Evolutionary conservation across 345 rosid genomes (phyloP).

Genomic region (Corchorus olitorius): DNA sequence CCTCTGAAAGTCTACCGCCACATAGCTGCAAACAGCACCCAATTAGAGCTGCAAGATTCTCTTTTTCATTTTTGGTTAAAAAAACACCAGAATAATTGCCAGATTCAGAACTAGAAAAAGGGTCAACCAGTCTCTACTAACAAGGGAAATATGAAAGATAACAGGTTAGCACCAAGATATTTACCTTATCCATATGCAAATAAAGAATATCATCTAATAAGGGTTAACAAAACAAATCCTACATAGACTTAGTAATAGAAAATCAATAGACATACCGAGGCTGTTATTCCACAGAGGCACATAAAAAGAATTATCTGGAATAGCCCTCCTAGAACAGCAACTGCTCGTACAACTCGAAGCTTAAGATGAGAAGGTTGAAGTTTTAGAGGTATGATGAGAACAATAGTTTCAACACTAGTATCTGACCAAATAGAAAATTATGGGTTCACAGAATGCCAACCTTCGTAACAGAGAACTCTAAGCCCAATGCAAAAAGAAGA

Average conservation of each 20-base stretch:
- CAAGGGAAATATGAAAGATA: neutral
- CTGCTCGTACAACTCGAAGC: conserved; percentile 93
- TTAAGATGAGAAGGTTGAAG: conserved; percentile 34
- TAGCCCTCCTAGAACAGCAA: conserved; percentile 89
- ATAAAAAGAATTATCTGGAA: conserved; percentile 86
- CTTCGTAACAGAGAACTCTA: conserved; percentile 84
- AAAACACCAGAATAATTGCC: neutral
- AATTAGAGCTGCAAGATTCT: neutral
- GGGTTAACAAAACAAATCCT: conserved; percentile 9
- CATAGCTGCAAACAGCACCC: conserved; percentile 69
- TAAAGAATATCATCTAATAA: neutral
- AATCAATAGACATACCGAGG: conserved; percentile 53
- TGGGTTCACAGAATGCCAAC: conserved; percentile 39
- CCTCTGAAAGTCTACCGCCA: conserved; percentile 85
- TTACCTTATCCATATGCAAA: neutral
- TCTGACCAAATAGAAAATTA: neutral
- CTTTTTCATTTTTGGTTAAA: too few species aligned
- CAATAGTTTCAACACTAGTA: neutral
- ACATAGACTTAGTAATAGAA: neutral
- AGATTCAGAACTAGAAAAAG: neutral
- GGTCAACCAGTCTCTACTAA: neutral
- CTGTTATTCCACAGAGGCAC: conserved; percentile 84
- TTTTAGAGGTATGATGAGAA: neutral
- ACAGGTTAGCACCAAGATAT: neutral
- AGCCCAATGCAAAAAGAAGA: conserved; percentile 91